Base-by-base conservation (phyloP, 805 yeast species). In the Starmera pachycereana region DNA sequence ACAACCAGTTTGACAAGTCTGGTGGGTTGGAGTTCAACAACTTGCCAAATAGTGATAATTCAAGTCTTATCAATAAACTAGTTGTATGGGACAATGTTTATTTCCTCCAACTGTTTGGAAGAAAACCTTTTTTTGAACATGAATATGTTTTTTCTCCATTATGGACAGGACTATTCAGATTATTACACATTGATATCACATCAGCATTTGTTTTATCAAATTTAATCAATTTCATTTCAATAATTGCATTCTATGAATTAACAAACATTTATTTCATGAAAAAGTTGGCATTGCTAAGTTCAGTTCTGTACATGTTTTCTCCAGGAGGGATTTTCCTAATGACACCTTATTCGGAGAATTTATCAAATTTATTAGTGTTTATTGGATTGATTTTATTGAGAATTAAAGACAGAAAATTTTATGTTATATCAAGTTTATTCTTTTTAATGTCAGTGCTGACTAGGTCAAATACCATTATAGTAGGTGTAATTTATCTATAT, bases 51-150 rank as follows among this genome's bases (percentile, higher is more conserved):
- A 6, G 27, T 22, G 27, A 6, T 22, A 8, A 22, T 22, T 8
- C 27, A 27, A 34, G 50, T n/a, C 36, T 76, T 2, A 52, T 76
- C 38, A 66, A 72, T 39, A 76, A 72, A 40, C 64, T 86, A 5
- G 62, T 84, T 22, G 69, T 78, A 4, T 90, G 97, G 97, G 98
- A 90, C 57, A 69, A 80, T 2, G 92, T 88, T 0, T 88, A 79
- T 58, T 88, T 83, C 52, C 57, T 72, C 12, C 75, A 78, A 35
- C 56, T 79, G 40, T 74, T 83, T 29, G 54, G 59, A 9, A 57
- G 71, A 12, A 57, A 61, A 12, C 61, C 68, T 2, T 56, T 62
- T n/a, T 89, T 68, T 58, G 97, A 90, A 59, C 96, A 90, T 57
- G 95, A 88, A 60, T 83, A 76, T 69, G 97, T 94, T 5, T 90